phyloP scores from a whole-genome alignment of 1,284 basidiomycete species.

The Singerocomus inundabilis region DNA sequence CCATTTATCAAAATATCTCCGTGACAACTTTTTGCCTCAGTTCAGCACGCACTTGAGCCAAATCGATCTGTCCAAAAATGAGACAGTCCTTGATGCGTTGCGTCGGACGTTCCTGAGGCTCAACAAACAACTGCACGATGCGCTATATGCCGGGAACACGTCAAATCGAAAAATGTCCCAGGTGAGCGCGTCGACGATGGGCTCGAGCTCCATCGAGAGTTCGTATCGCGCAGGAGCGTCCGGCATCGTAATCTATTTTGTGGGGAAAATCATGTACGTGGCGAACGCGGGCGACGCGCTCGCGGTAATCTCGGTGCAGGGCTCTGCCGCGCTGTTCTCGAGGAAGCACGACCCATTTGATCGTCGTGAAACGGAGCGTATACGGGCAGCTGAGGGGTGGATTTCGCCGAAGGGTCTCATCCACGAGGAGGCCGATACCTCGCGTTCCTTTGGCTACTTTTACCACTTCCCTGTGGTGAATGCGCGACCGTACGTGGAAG shows the following conservation, averaged over 20 bases:
- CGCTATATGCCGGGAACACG: conserved; percentile 45
- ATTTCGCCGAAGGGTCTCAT: conserved; percentile 92
- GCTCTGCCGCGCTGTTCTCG: conserved; percentile 76
- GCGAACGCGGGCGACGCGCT: conserved; percentile 91
- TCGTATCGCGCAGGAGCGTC: conserved; percentile 75
- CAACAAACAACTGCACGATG: conserved; percentile 77
- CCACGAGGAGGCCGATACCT: conserved; percentile 91
- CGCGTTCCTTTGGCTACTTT: conserved; percentile 93
- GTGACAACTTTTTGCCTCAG: conserved; percentile 71
- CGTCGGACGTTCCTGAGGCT: conserved; percentile 83
- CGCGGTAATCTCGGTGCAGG: conserved; percentile 86
- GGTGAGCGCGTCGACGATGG: conserved; percentile 49
- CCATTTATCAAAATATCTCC: conserved; percentile 73
- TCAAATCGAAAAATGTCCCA: conserved; percentile 68
- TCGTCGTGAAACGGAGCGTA: conserved; percentile 79
- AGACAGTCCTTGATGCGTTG: conserved; percentile 72
- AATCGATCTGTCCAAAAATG: conserved; percentile 36
- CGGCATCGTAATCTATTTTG: conserved; percentile 85
- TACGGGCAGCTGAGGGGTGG: conserved; percentile 93
- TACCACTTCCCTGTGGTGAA: conserved; percentile 91
- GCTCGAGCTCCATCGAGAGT: conserved; percentile 37
- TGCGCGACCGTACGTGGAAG: conserved; percentile 78
- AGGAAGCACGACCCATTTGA: conserved; percentile 91
- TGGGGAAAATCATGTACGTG: conserved; percentile 79
- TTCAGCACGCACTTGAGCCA: conserved; percentile 59